phyloP scores from a whole-genome alignment of 2,329 filamentous ascomycete species.

The Fusarium chuoi region DNA sequence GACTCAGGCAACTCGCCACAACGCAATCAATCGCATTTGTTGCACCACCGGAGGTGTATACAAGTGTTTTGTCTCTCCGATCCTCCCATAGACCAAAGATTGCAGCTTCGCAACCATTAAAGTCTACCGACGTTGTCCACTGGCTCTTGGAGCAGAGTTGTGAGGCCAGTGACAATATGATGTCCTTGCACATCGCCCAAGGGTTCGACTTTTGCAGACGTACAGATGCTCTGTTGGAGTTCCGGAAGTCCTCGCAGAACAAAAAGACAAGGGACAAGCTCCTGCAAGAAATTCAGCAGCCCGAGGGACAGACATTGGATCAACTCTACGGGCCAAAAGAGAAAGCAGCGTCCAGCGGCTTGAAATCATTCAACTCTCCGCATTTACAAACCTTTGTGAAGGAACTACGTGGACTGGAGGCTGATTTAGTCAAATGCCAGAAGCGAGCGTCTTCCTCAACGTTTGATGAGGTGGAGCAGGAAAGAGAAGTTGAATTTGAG shows the following conservation, averaged over 20 bases:
- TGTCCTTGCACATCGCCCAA: slow-evolving; percentile 68
- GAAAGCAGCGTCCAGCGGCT: background rate
- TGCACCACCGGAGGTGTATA: slow-evolving; percentile 69
- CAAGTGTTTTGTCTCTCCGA: slow-evolving; percentile 61
- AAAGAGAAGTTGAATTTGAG: slow-evolving; percentile 68
- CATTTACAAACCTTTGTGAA: background rate
- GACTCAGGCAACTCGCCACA: slow-evolving; percentile 66
- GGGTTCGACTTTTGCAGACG: slow-evolving; percentile 69
- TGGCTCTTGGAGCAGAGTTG: slow-evolving; percentile 76
- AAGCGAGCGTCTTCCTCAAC: slow-evolving; percentile 54
- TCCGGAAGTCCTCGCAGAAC: slow-evolving; percentile 55
- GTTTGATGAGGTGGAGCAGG: slow-evolving; percentile 68
- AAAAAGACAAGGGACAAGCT: slow-evolving; percentile 44
- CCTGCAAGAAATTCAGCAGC: slow-evolving; percentile 51
- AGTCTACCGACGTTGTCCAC: slow-evolving; percentile 48
- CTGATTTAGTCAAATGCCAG: background rate
- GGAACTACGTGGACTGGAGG: background rate
- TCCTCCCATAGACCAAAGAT: slow-evolving; percentile 45
- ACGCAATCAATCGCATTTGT: slow-evolving; percentile 67
- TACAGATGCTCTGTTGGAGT: slow-evolving; percentile 57
- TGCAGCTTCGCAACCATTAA: slow-evolving; percentile 1
- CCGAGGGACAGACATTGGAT: slow-evolving; percentile 66
- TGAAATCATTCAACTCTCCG: background rate
- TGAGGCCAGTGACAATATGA: slow-evolving; percentile 65
- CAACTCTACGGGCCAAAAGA: slow-evolving; percentile 62